Base-by-base conservation (phyloP, 2,329 filamentous ascomycete species). In the Bimuria novae-zelandiae region DNA sequence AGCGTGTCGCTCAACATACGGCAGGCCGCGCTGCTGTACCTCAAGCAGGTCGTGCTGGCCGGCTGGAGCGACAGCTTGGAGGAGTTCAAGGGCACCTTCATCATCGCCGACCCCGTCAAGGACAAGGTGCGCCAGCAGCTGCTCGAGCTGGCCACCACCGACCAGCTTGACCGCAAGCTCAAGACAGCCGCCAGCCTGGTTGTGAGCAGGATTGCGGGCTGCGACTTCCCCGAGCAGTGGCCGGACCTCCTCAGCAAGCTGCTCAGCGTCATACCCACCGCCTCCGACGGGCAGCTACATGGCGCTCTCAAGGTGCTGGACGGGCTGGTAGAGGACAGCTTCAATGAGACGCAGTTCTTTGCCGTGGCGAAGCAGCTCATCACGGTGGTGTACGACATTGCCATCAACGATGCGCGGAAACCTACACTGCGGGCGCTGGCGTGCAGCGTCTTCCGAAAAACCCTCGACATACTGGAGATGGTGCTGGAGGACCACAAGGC, bases 341-440 rank as follows among this genome's bases (percentile, higher is more conserved):
- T 99, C 73, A 95, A 88, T 68, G 93, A 97, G 71, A 89, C 92
- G 56, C 92, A 97, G 64, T 99, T 99, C 80, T 97, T 97, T 74
- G 84, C 83, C 53, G 90, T 96, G 64, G 94, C 93, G 7, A 82
- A 87, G 32, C 88, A 95, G 66, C 89, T 99, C 53, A 87, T 97
- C 69, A 88, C 88, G 65, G 86, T 88, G 45, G 84, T 97, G 27
- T 94, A 91, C 72, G 84, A 90, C 64, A 88, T 96, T 32, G 91
- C 92, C 12, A 81, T 89, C 51, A 89, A 89, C 70, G 84, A 89
- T 54, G 82, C 81, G 56, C 85, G 90, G 63, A 92, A 90, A 69
- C 82, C 89, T 8, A 85, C 85, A 54, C 80, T 96, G 53, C 85
- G 94, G 56, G 91, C 92, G 25, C 80, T 97, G 62, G 90, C 94